Evolutionary conservation across 2,329 filamentous ascomycete species (phyloP), one percentile per base, ranked within the genome.

Genomic region (Talaromyces islandicus): DNA sequence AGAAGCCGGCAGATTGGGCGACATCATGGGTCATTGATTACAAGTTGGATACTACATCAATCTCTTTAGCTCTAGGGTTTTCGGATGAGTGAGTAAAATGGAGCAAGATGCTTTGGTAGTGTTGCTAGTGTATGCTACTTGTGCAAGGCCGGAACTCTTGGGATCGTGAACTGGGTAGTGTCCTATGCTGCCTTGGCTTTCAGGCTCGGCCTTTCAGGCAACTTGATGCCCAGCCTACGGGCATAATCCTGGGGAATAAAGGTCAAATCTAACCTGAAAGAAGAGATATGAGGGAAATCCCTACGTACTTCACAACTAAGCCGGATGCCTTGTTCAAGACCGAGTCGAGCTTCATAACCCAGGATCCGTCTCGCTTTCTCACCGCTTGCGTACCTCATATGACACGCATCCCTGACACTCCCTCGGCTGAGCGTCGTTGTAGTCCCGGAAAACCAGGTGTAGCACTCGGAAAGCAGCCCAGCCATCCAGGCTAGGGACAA

Each of bases 371-470:
- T 78, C 46, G 83, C 83, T 66, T 83, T 84, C 12, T 73, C 69
- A 30, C 81, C 80, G 65, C 75, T 80, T 21, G 80, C 79, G 74
- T 85, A 86, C 57, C 81, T 73, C 54, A 78, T 73, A 43, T 79
- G 75, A 60, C 80, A 79, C 38, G 78, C 83, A 72, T 86, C 84
- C 64, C 75, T 76, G 4, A 86, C 80, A 63, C 80, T 80, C 2
- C 83, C 84, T 41, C 80, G 73, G 68, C 80, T 80, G 56, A 86
- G 68, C 14, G 77, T 80, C 4, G 75, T 73, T 29, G 78, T 70
- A 4, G 66, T 69, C 0, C 81, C 79, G 7, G 73, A 77, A 6
- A 78, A 58, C 76, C 81, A 83, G 35, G 76, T 78, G 58, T 75
- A 69, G 57, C 70, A 73, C 67, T 85, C 83, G 48, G 77, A 75